Percentiles rank a stretch among this genome's conserved stretches.
Conservation (phyloP, 257 asterid genomes). For the Nicotiana otophora region DNA sequence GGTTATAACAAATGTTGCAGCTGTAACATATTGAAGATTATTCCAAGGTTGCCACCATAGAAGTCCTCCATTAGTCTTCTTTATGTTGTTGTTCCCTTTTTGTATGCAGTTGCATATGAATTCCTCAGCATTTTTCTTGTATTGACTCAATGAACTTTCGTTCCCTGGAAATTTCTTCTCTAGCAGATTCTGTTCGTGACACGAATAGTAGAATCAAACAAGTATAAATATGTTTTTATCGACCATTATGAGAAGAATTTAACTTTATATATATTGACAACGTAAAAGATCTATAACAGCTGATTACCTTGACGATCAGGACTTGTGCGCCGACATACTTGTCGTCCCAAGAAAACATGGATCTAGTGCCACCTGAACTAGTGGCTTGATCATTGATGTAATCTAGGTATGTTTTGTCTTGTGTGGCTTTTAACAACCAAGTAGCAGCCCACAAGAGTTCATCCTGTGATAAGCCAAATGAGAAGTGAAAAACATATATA, state of each 20-base stretch:
- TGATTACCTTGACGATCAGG: constrained; percentile 43
- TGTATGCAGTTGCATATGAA: constrained; percentile 51
- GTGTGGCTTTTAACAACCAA: constrained; percentile 53
- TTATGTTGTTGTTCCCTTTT: constrained; percentile 33
- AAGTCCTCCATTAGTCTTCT: constrained; percentile 34
- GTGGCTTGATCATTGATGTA: constrained; percentile 14
- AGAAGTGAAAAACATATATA: neutral
- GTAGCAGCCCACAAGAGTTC: constrained; percentile 67
- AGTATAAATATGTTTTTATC: neutral
- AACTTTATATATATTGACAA: neutral
- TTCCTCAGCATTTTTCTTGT: constrained; percentile 32
- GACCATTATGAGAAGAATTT: neutral
- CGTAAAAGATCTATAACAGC: neutral
- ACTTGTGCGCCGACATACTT: constrained; percentile 48
- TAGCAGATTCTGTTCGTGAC: constrained; percentile 21
- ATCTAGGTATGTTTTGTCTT: constrained; percentile 16
- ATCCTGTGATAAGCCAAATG: constrained; percentile 27
- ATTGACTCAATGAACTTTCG: constrained; percentile 18
- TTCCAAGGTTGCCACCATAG: constrained; percentile 39
- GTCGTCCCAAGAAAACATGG: constrained; percentile 63
- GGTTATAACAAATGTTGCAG: constrained; percentile 32
- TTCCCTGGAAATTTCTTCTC: constrained; percentile 16
- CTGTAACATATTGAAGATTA: constrained; percentile 57
- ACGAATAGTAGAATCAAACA: neutral
- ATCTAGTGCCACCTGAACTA: constrained; percentile 38